Percentiles rank a stretch among this genome's conserved stretches.
phyloP scores from a whole-genome alignment of 805 yeast genomes.

The Nakazawaea wickerhamii region DNA sequence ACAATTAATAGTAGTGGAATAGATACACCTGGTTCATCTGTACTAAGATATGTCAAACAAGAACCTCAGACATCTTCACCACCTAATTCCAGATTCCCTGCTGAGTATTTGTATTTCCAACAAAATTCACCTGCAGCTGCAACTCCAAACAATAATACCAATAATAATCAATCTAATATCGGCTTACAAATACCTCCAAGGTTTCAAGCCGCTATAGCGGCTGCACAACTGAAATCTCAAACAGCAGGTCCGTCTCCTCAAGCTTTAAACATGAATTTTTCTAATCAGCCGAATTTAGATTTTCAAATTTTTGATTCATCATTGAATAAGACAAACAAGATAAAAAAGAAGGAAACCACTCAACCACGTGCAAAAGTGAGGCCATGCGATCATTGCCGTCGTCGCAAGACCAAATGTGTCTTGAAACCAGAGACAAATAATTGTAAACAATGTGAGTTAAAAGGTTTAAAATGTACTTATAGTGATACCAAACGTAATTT shows the following conservation, averaged over 20 bases:
- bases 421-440: slow-evolving; percentile 54
- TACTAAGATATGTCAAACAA: neutral
- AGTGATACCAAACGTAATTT: slow-evolving; percentile 41
- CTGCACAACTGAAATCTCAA: slow-evolving; percentile 6
- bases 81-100: slow-evolving; percentile 9
- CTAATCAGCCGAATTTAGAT: neutral
- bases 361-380: slow-evolving; percentile 40
- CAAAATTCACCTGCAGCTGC: slow-evolving; percentile 4
- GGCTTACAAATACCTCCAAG: slow-evolving; percentile 12
- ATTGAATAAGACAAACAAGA: slow-evolving; percentile 1
- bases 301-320: slow-evolving; percentile 3
- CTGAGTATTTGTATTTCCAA: slow-evolving; percentile 10
- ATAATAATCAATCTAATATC: neutral
- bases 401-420: slow-evolving; percentile 76
- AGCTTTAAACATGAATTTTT: neutral
- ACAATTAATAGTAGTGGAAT: neutral
- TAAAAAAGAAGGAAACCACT: slow-evolving; percentile 21
- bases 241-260: neutral
- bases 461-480: slow-evolving; percentile 70
- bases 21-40: neutral
- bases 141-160: neutral
- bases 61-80: slow-evolving; percentile 4
- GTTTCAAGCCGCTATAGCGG: slow-evolving; percentile 12
- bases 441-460: slow-evolving; percentile 75
- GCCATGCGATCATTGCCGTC: slow-evolving; percentile 84